Conservation (phyloP, 768 basidiomycete genomes). For the Amanita pallidorosea region DNA sequence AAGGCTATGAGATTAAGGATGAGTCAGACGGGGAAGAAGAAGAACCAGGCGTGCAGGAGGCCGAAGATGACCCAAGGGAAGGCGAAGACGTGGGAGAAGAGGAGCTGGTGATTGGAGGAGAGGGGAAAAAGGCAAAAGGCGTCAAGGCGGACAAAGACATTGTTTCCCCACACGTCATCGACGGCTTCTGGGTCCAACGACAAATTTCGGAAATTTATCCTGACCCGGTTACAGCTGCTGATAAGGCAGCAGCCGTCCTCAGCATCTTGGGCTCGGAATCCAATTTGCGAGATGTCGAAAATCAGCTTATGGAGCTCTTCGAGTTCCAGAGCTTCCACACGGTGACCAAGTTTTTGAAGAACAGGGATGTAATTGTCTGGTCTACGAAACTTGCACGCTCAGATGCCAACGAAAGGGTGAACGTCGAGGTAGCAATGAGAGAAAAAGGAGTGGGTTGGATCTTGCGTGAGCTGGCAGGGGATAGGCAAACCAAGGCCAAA, state of each 20-base stretch:
- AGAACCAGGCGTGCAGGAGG: slow-evolving; percentile 46
- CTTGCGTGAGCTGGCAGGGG: slow-evolving; percentile 76
- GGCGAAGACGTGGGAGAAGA: slow-evolving; percentile 42
- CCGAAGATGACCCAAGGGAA: slow-evolving; percentile 29
- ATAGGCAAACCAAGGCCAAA: slow-evolving; percentile 48
- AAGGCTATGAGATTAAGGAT: slow-evolving; percentile 78
- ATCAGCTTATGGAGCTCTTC: slow-evolving; percentile 93
- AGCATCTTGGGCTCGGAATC: slow-evolving; percentile 81
- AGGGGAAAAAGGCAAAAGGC: slow-evolving; percentile 38
- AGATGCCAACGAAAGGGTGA: slow-evolving; percentile 79
- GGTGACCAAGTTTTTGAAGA: slow-evolving; percentile 85
- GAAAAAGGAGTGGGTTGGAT: slow-evolving; percentile 98
- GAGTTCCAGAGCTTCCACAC: slow-evolving; percentile 89
- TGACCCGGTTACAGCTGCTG: slow-evolving; percentile 89
- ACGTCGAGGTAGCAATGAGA: slow-evolving; percentile 96
- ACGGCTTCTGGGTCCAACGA: slow-evolving; percentile 98
- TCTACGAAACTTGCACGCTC: slow-evolving; percentile 92
- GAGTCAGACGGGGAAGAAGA: slow-evolving; percentile 75
- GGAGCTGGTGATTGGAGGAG: slow-evolving; percentile 72
- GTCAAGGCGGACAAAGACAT: slow-evolving; percentile 61
- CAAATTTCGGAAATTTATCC: slow-evolving; percentile 86
- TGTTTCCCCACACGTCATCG: slow-evolving; percentile 84
- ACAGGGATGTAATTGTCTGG: slow-evolving; percentile 95
- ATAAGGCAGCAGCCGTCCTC: slow-evolving; percentile 81
- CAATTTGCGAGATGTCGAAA: slow-evolving; percentile 85